Base-by-base conservation (phyloP, 1,284 basidiomycete genomes). In the Cutaneotrichosporon daszewskae region DNA sequence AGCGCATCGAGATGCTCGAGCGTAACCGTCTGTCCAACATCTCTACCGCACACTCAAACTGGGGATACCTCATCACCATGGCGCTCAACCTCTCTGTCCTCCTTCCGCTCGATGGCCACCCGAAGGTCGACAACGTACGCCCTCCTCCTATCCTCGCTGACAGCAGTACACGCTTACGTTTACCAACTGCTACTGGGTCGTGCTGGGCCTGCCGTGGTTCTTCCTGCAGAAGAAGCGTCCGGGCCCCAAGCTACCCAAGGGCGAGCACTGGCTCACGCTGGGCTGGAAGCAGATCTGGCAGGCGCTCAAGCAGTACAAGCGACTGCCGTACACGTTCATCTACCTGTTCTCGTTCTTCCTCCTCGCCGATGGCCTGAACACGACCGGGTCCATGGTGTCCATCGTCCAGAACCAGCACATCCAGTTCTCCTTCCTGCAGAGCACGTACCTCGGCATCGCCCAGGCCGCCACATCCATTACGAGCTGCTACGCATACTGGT, bases 211-310 rank as follows among this genome's bases (percentile, higher is more conserved):
- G 40, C 88, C 81, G 80, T 88, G 82, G 85, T 88, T 87, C 60
- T 78, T 87, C 43, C 83, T 80, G 64, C 85, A 87, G 61, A 76
- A 84, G 57, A 81, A 79, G 12, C 79, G 85, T 6, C 81, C 81
- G 1, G 85, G 85, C 0, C 85, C 85, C 31, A 62, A 77, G 13
- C 67, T 88, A 16, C 85, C 85, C 0, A 79, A 82, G 59, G 82
- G 82, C 42, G 78, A 84, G 56, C 75, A 69, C 51, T 86, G 85
- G 58, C 44, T 86, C 22, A 84, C 83, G 0, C 75, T 87, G 32
- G 85, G 85, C 13, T 87, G 84, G 85, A 85, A 84, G 57, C 84
- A 87, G 80, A 84, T 87, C 46, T 85, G 79, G 80, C 64, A 74
- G 17, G 83, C 84, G 0, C 51, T 77, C 37, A 80, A 78, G 55